Base-by-base conservation (phyloP, 2,329 filamentous ascomycete species). In the Capronia epimyces region DNA sequence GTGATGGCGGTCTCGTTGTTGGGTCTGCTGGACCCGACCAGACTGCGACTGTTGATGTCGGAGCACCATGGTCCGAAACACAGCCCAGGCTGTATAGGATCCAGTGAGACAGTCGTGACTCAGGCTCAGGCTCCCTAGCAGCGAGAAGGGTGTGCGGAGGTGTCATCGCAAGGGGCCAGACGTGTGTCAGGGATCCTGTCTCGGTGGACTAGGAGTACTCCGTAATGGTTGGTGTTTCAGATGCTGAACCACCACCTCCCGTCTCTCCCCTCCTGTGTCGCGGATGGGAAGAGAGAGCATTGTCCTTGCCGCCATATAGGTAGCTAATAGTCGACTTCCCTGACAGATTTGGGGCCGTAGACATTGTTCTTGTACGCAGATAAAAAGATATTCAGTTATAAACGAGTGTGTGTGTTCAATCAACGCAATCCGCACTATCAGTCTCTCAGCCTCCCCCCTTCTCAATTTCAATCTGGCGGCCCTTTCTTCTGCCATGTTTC, bases 21-120 rank as follows among this genome's bases (percentile, higher is more conserved):
- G 8, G 36, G 15, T 16, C 4, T 13, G 29, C 29, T 3, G n/a
- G 29, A 32, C 29, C 7, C n/a, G 34, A 20, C 25, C 32, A 41
- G 21, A 6, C 18, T 45, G 47, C 24, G 43, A 50, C 47, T 44
- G 12, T 25, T 22, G 13, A 6, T 50, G 48, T 50, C 48, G 32
- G 48, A 46, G 36, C 18, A 41, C 41, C 42, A 40, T 41, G 48
- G 24, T 46, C 43, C 48, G 48, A 50, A 50, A 50, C 48, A 46
- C 29, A 8, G 29, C 3, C 7, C 29, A 3, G 12, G 29, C 3
- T n/a, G 7, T 12, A 9, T 6, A n/a, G 3, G 29, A n/a, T 6
- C 29, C 29, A 32, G 7, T 32, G 29, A 32, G 29, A 7, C 6
- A 32, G 29, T 7, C 29, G 7, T 6, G 29, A n/a, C 7, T n/a